Base-by-base conservation (phyloP, 2,329 filamentous ascomycete species). In the Neurospora crassa region DNA sequence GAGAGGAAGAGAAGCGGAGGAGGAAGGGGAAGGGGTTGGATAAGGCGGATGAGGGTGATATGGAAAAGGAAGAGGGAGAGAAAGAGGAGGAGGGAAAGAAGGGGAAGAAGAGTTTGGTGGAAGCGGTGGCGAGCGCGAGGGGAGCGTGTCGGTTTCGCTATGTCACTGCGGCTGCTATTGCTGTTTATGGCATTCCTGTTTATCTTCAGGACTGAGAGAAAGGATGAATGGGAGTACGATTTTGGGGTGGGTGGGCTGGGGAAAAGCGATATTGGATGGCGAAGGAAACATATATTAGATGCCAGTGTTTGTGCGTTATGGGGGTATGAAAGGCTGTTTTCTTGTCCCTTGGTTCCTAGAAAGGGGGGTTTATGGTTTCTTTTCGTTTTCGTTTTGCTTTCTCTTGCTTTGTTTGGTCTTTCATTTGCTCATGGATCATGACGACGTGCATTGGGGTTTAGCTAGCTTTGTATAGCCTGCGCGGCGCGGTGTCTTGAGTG, bases 101-200 rank as follows among this genome's bases (percentile, higher is more conserved):
- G 34, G 34, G 34, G 76, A 76, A 71, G 76, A 76, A 71, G 76
- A 81, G 87, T 70, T 82, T 98, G 72, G 91, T 93, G n/a, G 90
- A 95, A 79, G 96, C 96, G 0, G 91, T 98, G 43, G 88, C 89
- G 41, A 87, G 83, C 77, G 92, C 92, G 16, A 87, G 93, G 74
- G 87, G 88, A 72, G 90, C 89, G n/a, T 98, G 96, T 82, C 89
- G 92, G 76, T 88, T 99, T 82, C 88, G 88, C 79, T 98, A 97
- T 83, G 83, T 99, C 76, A 99, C 97, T 77, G 96, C 94, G 0
- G 96, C 95, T 12, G 94, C 95, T 45, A 93, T 96, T 34, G 94
- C 96, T 74, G 91, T 98, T 70, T 99, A 98, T 83, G 96, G 96
- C 18, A 91, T 99, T 78, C 96, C 96, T 40, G 93, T 97, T 74